Percentiles rank a stretch among this genome's conserved stretches.
These are phyloP conservation scores for Dactylellina haptotyla DNA, from an alignment of 2,329 filamentous ascomycete species.

Conservation along the genomic window DNA sequence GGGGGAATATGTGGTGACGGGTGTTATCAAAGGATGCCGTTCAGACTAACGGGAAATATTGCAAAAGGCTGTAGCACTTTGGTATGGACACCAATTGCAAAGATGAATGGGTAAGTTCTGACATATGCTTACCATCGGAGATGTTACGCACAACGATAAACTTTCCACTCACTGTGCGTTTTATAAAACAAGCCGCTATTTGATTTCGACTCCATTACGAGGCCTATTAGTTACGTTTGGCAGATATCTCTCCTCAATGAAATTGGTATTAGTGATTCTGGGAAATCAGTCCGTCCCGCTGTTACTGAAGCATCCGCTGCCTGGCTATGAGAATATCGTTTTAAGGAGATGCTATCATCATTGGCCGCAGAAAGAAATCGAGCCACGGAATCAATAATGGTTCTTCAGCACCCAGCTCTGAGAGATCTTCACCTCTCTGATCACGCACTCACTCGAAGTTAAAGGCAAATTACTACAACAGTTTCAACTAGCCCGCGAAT, in stretches of 20 bases:
- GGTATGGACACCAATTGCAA: neutral
- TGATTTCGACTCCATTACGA: neutral
- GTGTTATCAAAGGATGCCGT: neutral
- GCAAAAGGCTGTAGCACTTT: neutral
- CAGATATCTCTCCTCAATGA: neutral
- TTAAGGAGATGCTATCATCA: neutral
- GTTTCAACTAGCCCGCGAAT: neutral
- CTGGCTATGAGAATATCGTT: neutral
- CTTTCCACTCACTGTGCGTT: too few relatives aligned
- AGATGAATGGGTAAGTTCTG: neutral
- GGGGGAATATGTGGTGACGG: neutral
- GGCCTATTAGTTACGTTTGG: neutral
- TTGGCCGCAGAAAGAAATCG: neutral
- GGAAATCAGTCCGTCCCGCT: neutral
- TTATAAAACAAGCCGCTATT: neutral
- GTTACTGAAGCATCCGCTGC: neutral
- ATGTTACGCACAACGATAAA: neutral
- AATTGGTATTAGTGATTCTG: neutral
- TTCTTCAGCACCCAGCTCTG: neutral
- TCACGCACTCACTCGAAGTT: neutral
- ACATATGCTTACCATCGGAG: neutral
- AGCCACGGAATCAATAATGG: neutral
- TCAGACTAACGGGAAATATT: neutral
- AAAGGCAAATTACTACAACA: neutral
- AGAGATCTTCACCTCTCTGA: neutral